Evolutionary conservation across 176 grass and related monocot species (phyloP), one percentile per base, ranked within the genome.

Genomic region (Chloris gayana): DNA sequence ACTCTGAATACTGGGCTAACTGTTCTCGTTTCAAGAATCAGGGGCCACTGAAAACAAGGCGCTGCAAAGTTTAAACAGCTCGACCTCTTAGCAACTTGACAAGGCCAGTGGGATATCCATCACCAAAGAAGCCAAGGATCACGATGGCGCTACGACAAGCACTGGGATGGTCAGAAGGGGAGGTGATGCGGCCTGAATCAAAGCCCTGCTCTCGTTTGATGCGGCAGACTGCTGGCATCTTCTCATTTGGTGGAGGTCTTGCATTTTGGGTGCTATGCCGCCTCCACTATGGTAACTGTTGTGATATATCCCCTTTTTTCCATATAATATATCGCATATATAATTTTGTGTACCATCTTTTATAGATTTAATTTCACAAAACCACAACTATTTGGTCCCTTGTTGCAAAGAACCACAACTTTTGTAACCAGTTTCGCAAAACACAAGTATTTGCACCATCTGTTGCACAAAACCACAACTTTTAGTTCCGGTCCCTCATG

Each of bases 91-190:
- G 35, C 30, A 54, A 61, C 51, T 75, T 63, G 27, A 72, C 59
- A 49, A 49, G 51, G 57, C 19, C 30, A 59, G 67, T 5, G 31
- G 34, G 77, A 64, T 73, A 32, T 62, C 35, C 30, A 41, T 27
- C 2, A 29, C 50, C 32, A 42, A 54, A 73, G 21, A 67, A 80
- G 34, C 59, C 14, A 84, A 70, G 45, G 21, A 80, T 18, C 14
- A 1, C 1, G 41, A 98, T 94, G 92, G 74, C 95, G 57, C 64
- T 98, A 9, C 67, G 92, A 1, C 79, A 27, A 51, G 33, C 67
- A 25, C 64, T 98, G 27, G 86, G 92, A 77, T 98, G 85, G 92
- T 98, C 95, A 26, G 84, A 98, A 25, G 92, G 95, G 38, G 95
- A 98, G 79, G 81, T 95, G 76, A 98, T 98, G 95, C 86, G 92